Base-by-base conservation (phyloP, 2,329 filamentous ascomycete species). In the Ascochyta clinopodiicola region DNA sequence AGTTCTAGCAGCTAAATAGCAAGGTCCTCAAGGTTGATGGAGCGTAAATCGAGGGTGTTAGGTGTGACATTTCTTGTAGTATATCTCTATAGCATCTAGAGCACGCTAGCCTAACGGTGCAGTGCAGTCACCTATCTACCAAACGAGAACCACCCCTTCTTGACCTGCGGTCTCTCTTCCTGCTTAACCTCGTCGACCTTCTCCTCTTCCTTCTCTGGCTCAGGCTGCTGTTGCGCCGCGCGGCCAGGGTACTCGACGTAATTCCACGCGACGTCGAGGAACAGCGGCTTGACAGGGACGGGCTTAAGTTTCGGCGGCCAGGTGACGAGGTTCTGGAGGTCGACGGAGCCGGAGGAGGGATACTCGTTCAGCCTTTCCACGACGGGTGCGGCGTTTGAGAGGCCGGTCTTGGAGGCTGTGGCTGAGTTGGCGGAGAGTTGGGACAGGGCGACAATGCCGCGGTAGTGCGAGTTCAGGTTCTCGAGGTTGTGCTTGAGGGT, bases 201-300 rank as follows among this genome's bases (percentile, higher is more conserved):
- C 7, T 29, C 27, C 7, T 29, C 7, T 10, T 9, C 27, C 27
- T 29, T 29, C 27, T 13, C 29, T 3, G 29, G 29, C 29, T 31
- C 29, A 2, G 29, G 29, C 5, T 31, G 10, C 10, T 31, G 10
- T 12, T 58, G 56, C 50, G 73, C 70, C 29, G 75, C 64, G 64
- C 86, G 86, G 31, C 87, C 87, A 0, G 93, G 92, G 71, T 99
- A 99, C 44, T 92, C 87, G 59, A 99, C 93, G 73, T 97, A 98
- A 74, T 98, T 98, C 90, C 92, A 99, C 9, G 95, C 95, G 7
- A 96, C 89, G 71, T 99, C 95, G 56, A 98, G 86, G 81, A 98
- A 98, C 31, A 98, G 82, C 25, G 95, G 95, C 80, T 99, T 99
- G 47, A 96, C 89, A 0, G 95, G 92, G 35, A 98, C 86, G 1